Percentiles rank a stretch among this genome's conserved stretches.
Conservation (phyloP, 2,329 filamentous ascomycete genomes). For the Proliferodiscus dingleyae region DNA sequence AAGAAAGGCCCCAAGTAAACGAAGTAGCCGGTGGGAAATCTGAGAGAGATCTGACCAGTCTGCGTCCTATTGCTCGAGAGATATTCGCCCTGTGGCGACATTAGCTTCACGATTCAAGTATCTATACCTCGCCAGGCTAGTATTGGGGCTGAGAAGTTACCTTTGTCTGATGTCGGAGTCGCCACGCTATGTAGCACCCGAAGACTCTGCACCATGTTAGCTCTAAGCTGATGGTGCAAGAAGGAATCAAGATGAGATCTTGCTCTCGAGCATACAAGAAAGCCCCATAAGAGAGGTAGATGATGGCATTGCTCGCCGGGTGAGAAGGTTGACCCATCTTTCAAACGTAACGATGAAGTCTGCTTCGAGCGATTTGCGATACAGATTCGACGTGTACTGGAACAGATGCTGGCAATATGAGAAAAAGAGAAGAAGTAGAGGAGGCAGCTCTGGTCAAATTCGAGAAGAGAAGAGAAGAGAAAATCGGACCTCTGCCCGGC, state of each 20-base stretch:
- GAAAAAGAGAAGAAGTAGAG: too few relatives aligned
- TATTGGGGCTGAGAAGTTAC: constrained; percentile 13
- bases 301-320: constrained; percentile 73
- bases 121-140: neutral
- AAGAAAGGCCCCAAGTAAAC: neutral
- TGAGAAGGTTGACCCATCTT: constrained; percentile 70
- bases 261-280: constrained; percentile 58
- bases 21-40: neutral
- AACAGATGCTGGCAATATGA: too few relatives aligned
- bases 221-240: neutral
- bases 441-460: too few relatives aligned
- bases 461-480: too few relatives aligned
- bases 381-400: too few relatives aligned
- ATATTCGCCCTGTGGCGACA: constrained; percentile 50
- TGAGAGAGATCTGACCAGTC: constrained; percentile 58
- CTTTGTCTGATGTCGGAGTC: constrained; percentile 41
- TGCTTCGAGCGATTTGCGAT: too few relatives aligned
- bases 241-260: neutral
- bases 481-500: too few relatives aligned
- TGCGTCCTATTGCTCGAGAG: constrained; percentile 75
- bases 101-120: constrained; percentile 4
- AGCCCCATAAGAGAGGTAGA: constrained; percentile 72
- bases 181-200: constrained; percentile 55
- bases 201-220: constrained; percentile 45
- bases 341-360: constrained; percentile 1